phyloP scores from a whole-genome alignment of 1,284 basidiomycete species.

The Cutaneotrichosporon sp. region DNA sequence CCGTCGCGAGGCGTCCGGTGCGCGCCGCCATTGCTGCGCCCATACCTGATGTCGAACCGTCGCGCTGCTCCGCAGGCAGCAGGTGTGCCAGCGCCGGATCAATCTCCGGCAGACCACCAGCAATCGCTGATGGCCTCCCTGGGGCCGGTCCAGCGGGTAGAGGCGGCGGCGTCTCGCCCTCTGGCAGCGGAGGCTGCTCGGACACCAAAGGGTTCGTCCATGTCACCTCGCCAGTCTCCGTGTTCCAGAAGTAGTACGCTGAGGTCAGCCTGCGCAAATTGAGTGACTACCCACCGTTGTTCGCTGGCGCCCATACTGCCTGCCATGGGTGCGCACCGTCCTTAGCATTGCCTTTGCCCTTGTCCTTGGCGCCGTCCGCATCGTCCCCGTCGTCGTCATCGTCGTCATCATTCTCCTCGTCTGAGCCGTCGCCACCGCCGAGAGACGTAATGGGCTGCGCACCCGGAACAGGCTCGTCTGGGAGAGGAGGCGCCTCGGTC shows the following conservation, averaged over 20 bases:
- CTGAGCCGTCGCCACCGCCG: constrained; percentile 15
- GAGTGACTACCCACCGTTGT: constrained; percentile 51
- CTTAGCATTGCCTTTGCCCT: constrained; percentile 20
- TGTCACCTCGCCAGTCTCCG: constrained; percentile 71
- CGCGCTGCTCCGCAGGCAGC: constrained; percentile 60
- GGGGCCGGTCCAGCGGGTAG: constrained; percentile 25
- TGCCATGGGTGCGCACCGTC: constrained; percentile 57
- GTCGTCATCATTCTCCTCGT: constrained; percentile 12
- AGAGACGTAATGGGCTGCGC: constrained; percentile 25
- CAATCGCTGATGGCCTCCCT: constrained; percentile 24
- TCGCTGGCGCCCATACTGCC: constrained; percentile 72
- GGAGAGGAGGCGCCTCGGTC: not conserved
- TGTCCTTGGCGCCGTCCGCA: constrained; percentile 12
- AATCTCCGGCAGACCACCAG: constrained; percentile 56
- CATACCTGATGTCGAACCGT: constrained; percentile 51
- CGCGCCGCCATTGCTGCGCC: constrained; percentile 86
- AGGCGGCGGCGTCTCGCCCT: constrained; percentile 28
- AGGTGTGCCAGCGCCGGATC: constrained; percentile 77
- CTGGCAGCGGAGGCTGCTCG: constrained; percentile 17
- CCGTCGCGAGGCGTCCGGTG: constrained; percentile 68
- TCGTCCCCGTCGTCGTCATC: constrained; percentile 9
- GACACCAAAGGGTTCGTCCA: constrained; percentile 72
- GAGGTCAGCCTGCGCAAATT: not conserved
- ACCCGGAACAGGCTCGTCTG: not conserved
- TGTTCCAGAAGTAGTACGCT: constrained; percentile 85